Percentiles rank a stretch among this genome's conserved stretches.
phyloP scores from a whole-genome alignment of 257 asterid genomes.

The Scutellaria minor region DNA sequence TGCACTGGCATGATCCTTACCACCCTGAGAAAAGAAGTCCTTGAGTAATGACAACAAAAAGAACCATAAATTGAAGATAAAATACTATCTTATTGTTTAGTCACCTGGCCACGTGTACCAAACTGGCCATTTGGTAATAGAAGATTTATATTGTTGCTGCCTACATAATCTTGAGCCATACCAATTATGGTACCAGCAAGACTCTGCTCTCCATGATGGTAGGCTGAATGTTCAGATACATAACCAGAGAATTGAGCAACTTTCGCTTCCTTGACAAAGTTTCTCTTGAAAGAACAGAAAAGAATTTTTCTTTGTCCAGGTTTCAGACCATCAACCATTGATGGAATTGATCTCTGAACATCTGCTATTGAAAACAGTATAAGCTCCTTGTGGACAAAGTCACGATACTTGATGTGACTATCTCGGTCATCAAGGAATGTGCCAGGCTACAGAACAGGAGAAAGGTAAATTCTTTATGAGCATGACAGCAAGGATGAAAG shows the following conservation, averaged over 20 bases:
- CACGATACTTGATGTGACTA: conserved; percentile 71
- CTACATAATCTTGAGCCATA: conserved; percentile 94
- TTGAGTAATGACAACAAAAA: neutral
- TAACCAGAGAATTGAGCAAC: conserved; percentile 95
- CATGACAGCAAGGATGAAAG: neutral
- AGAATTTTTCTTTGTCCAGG: conserved; percentile 98
- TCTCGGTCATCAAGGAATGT: conserved; percentile 81
- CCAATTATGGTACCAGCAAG: conserved; percentile 93
- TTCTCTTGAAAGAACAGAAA: conserved; percentile 90
- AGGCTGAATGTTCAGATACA: conserved; percentile 98
- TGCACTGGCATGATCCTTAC: conserved; percentile 98
- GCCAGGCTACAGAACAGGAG: conserved; percentile 73
- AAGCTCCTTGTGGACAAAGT: conserved; percentile 94
- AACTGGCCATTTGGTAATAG: conserved; percentile 94
- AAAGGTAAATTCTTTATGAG: neutral
- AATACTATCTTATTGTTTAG: neutral
- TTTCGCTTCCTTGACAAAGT: conserved; percentile 83
- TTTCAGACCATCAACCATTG: conserved; percentile 97
- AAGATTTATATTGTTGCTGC: conserved; percentile 94
- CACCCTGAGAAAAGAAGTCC: conserved; percentile 66
- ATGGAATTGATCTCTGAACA: conserved; percentile 96
- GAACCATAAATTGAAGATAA: neutral
- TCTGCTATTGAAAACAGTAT: conserved; percentile 92
- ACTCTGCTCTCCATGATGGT: conserved; percentile 98
- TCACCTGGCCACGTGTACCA: conserved; percentile 91